Conservation (phyloP, 2,329 filamentous ascomycete genomes). For the Byssothecium circinans region DNA sequence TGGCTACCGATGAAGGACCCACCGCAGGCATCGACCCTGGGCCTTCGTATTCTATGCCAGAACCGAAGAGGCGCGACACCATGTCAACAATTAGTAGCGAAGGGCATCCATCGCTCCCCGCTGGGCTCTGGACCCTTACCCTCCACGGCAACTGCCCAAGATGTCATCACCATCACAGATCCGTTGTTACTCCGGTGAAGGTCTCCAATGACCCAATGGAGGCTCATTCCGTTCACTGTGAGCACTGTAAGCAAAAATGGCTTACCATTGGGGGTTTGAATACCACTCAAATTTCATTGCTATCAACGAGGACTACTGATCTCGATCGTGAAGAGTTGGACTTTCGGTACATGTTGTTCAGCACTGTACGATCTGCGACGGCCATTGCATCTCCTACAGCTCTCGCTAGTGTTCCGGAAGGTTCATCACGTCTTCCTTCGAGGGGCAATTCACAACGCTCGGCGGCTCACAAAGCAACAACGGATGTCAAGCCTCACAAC, state of each 20-base stretch:
- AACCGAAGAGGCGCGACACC: constrained; percentile 14
- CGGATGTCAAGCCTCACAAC: background rate
- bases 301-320: constrained; percentile 23
- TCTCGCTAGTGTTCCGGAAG: constrained; percentile 18
- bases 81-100: constrained; percentile 23
- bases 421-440: constrained; percentile 9
- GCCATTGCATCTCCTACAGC: constrained; percentile 15
- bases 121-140: constrained; percentile 23
- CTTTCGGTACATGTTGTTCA: constrained; percentile 19
- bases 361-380: constrained; percentile 24
- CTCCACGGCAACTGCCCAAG: constrained; percentile 32
- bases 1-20: background rate
- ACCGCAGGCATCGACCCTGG: background rate
- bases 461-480: background rate
- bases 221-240: constrained; percentile 23
- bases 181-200: constrained; percentile 21
- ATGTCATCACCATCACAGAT: constrained; percentile 32
- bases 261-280: constrained; percentile 27
- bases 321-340: constrained; percentile 17
- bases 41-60: background rate
- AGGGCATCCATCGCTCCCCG: constrained; percentile 10
- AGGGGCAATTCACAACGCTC: constrained; percentile 7
- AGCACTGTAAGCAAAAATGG: constrained; percentile 27
- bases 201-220: constrained; percentile 13
- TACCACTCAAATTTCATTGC: constrained; percentile 27